These are phyloP conservation scores for Vickermania spadyakhi DNA, from an alignment of 208 protist genomes.

Conservation along the genomic window DNA sequence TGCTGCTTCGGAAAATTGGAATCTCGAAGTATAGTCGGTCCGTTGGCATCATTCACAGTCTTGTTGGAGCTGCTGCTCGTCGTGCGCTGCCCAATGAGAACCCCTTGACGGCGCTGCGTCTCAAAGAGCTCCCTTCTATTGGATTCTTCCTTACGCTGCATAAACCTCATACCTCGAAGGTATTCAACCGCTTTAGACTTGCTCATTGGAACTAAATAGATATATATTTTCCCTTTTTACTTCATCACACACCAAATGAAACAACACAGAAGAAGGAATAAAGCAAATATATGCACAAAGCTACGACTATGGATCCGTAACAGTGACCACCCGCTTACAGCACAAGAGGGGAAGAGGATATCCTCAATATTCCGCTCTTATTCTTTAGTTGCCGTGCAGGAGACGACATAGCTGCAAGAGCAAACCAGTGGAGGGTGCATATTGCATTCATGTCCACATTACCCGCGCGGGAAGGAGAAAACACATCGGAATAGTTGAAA, in stretches of 20 bases:
- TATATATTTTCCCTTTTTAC: no score
- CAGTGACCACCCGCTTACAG: no score
- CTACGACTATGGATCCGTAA: no score
- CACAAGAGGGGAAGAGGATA: no score
- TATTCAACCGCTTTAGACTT: constrained; percentile 72
- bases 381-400: no score
- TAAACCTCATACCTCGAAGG: constrained; percentile 87
- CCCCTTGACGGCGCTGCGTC: constrained; percentile 33
- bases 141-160: constrained; percentile 86
- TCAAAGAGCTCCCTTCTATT: constrained; percentile 72
- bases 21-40: background rate
- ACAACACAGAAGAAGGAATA: no score
- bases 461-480: background rate
- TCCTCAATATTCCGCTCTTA: no score
- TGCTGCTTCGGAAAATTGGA: background rate
- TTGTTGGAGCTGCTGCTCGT: background rate
- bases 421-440: background rate
- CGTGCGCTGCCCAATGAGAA: constrained; percentile 20
- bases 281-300: no score
- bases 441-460: no score
- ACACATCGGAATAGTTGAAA: background rate
- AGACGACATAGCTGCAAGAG: background rate
- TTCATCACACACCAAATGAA: no score
- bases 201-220: no score
- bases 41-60: background rate